phyloP scores from a whole-genome alignment of 2,329 filamentous ascomycete species.

The Sphaerulina musiva region DNA sequence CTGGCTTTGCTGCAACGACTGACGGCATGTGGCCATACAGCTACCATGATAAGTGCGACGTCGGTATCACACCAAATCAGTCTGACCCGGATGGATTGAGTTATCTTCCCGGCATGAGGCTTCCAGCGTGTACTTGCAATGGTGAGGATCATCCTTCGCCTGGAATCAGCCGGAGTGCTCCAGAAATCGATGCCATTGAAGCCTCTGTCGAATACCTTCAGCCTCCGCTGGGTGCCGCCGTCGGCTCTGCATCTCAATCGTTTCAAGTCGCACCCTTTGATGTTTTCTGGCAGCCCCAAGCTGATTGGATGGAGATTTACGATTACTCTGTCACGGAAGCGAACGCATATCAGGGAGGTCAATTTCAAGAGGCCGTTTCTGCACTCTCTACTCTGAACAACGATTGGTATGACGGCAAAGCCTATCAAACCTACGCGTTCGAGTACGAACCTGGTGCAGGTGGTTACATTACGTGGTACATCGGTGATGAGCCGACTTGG shows the following conservation, averaged over 20 bases:
- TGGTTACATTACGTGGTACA: conserved; percentile 62
- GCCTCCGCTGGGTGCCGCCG: conserved; percentile 41
- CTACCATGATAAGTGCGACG: conserved; percentile 62
- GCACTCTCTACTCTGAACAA: conserved; percentile 57
- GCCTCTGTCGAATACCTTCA: conserved; percentile 54
- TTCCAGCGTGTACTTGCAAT: conserved; percentile 61
- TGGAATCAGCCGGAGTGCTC: conserved; percentile 59
- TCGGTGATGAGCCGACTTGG: conserved; percentile 60
- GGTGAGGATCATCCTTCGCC: conserved; percentile 59
- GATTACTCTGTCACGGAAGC: conserved; percentile 51
- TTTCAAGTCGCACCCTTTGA: conserved; percentile 65
- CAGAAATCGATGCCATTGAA: conserved; percentile 67
- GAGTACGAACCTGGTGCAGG: conserved; percentile 55
- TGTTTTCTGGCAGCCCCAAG: conserved; percentile 56
- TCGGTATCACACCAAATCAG: conserved; percentile 66
- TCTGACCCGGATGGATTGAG: conserved; percentile 61
- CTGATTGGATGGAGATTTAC: conserved; percentile 60
- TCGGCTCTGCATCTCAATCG: conserved; percentile 58
- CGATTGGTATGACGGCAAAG: conserved; percentile 59
- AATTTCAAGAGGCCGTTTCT: conserved; percentile 59
- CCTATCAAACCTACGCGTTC: conserved; percentile 57
- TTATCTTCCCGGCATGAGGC: conserved; percentile 61
- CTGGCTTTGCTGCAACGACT: conserved; percentile 62
- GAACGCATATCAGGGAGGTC: conserved; percentile 56
- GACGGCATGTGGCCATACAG: conserved; percentile 71